Percentiles rank a stretch among this genome's conserved stretches.
Conservation (phyloP, 495 filamentous ascomycete species). For the Aspergillus heteromorphus region DNA sequence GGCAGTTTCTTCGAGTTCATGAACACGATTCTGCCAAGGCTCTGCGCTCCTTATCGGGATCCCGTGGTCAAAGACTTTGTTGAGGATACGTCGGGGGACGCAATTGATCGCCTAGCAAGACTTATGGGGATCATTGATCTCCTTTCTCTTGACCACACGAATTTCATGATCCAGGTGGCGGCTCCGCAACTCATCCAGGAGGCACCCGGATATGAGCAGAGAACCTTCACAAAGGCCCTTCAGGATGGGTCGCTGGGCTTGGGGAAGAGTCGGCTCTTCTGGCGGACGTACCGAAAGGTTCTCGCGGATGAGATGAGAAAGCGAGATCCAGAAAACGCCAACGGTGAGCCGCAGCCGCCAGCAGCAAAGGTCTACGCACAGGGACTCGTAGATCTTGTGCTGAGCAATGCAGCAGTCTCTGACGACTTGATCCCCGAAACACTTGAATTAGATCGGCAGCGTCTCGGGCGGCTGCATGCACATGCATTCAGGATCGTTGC, state of each 20-base stretch:
- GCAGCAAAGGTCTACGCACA: conserved; percentile 72
- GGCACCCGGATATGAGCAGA: conserved; percentile 73
- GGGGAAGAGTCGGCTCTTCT: conserved; percentile 63
- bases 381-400: conserved; percentile 58
- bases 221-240: conserved; percentile 66
- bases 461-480: conserved; percentile 60
- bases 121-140: conserved; percentile 83
- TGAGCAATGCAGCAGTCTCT: conserved; percentile 53
- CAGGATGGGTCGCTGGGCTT: conserved; percentile 54
- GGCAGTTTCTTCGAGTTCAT: conserved; percentile 90
- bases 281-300: conserved; percentile 62
- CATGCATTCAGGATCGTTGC: conserved; percentile 71
- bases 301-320: conserved; percentile 65
- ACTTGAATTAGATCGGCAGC: conserved; percentile 69
- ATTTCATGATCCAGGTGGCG: conserved; percentile 79
- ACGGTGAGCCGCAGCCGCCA: conserved; percentile 36
- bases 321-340: conserved; percentile 64
- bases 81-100: conserved; percentile 68
- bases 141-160: conserved; percentile 91
- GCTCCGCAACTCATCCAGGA: conserved; percentile 79
- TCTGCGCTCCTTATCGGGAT: conserved; percentile 90
- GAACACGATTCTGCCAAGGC: conserved; percentile 79
- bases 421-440: conserved; percentile 73
- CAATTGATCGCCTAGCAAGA: conserved; percentile 77
- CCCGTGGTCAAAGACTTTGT: conserved; percentile 73